A percentile compares a stretch with the other conserved stretches of the same genome.
Conservation (phyloP, 371 early-diverging fungal genomes). For the Cokeromyces recurvatus region DNA sequence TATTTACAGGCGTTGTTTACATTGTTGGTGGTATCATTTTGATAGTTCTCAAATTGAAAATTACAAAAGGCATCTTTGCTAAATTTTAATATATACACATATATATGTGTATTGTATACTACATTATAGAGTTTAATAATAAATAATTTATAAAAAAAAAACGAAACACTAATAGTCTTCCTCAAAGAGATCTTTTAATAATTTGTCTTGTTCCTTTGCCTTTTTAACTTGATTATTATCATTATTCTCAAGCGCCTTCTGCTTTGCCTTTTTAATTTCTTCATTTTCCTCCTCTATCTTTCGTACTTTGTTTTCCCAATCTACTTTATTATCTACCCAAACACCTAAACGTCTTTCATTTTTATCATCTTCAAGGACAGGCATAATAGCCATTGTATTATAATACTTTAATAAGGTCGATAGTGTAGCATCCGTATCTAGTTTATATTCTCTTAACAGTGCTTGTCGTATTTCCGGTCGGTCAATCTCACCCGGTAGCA, state of each 20-base stretch:
- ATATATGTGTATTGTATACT: too few relatives aligned
- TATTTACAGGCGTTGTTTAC: conserved; percentile 30
- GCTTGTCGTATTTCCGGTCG: conserved; percentile 13
- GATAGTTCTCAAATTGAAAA: conserved; percentile 20
- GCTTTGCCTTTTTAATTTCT: conserved; percentile 15
- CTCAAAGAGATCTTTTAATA: conserved; percentile 25
- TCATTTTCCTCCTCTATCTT: conserved; percentile 15
- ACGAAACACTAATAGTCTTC: conserved; percentile 18
- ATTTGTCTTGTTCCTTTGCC: conserved; percentile 5
- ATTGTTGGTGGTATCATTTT: conserved; percentile 20
- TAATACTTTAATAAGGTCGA: conserved; percentile 27
- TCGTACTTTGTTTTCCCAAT: conserved; percentile 23
- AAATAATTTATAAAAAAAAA: too few relatives aligned
- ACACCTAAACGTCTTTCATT: conserved; percentile 28
- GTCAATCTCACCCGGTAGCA: conserved; percentile 27
- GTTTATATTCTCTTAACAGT: conserved; percentile 19
- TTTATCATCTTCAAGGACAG: conserved; percentile 26
- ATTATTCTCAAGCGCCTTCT: conserved; percentile 21
- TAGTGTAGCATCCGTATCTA: conserved; percentile 25
- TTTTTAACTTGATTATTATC: conserved; percentile 10
- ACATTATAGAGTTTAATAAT: too few relatives aligned
- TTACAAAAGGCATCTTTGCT: conserved; percentile 12
- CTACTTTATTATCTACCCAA: conserved; percentile 33
- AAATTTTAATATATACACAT: conserved; percentile 8
- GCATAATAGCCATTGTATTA: conserved; percentile 39